Conservation (phyloP, 805 yeast species). For the Grigorovia jiainica region DNA sequence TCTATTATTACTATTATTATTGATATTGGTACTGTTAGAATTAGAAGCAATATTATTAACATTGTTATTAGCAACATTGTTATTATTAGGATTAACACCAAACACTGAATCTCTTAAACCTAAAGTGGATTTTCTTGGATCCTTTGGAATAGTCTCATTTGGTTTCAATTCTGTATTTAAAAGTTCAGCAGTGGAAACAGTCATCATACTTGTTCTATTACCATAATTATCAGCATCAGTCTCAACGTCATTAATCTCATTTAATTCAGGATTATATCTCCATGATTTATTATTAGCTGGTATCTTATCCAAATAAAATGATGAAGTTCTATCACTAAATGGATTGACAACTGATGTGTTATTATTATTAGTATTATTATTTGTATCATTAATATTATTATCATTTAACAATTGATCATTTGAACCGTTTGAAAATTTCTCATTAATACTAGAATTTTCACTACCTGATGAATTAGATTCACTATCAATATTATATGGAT, state of each 20-base stretch:
- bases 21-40: neutral
- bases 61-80: constrained; percentile 11
- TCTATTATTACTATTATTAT: neutral
- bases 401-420: neutral
- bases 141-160: constrained; percentile 38
- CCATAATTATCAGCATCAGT: constrained; percentile 38
- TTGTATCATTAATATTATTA: neutral
- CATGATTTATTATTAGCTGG: constrained; percentile 43
- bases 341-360: constrained; percentile 15
- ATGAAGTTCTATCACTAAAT: constrained; percentile 20
- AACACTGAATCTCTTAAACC: constrained; percentile 36
- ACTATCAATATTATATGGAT: constrained; percentile 30
- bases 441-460: constrained; percentile 33
- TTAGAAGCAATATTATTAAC: neutral
- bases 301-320: constrained; percentile 26
- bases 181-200: constrained; percentile 78
- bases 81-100: no score
- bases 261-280: constrained; percentile 35
- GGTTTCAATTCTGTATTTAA: constrained; percentile 71
- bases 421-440: neutral
- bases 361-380: neutral
- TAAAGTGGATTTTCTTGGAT: constrained; percentile 34
- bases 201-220: constrained; percentile 64
- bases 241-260: constrained; percentile 8
- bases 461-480: constrained; percentile 32